Evolutionary conservation across 139 green algal species (phyloP).

Genomic region (Raphidocelis subcapitata): DNA sequence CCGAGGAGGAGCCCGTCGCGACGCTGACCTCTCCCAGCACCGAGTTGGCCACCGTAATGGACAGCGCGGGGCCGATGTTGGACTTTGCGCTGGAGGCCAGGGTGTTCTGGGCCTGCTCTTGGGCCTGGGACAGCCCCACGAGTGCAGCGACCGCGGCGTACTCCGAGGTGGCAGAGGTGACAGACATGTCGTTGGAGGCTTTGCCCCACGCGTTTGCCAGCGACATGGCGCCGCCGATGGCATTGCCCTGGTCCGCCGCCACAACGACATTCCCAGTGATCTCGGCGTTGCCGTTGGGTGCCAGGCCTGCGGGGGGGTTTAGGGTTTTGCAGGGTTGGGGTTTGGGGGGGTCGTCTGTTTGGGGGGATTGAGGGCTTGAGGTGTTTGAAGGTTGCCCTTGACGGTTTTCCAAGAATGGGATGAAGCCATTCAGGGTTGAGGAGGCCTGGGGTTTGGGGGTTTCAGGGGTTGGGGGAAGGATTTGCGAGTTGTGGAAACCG

Average conservation of each 20-base stretch:
- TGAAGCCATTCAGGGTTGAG: no score
- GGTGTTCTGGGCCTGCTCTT: not conserved
- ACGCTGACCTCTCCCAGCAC: not conserved
- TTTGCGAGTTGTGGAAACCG: no score
- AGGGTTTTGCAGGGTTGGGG: no score
- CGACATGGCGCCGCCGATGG: constrained; percentile 13
- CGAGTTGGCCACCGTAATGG: constrained; percentile 6
- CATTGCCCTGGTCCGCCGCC: constrained; percentile 6
- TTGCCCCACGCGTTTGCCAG: constrained; percentile 8
- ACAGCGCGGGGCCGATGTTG: constrained; percentile 6
- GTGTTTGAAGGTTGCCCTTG: no score
- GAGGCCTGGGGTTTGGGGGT: no score
- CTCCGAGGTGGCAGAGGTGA: constrained; percentile 3
- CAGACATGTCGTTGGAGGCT: not conserved
- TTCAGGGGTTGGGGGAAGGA: no score
- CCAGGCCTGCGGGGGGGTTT: no score
- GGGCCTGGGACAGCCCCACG: constrained; percentile 8
- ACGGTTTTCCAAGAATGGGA: no score
- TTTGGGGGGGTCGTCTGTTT: no score
- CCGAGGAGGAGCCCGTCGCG: not conserved
- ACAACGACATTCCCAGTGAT: constrained; percentile 13
- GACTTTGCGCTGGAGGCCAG: not conserved
- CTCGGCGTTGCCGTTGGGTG: constrained; percentile 13
- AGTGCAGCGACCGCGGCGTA: constrained; percentile 10
- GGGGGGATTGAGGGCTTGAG: no score